Evolutionary conservation across 169 alveolate species (phyloP).

Genomic region (Plasmodium ovale): DNA sequence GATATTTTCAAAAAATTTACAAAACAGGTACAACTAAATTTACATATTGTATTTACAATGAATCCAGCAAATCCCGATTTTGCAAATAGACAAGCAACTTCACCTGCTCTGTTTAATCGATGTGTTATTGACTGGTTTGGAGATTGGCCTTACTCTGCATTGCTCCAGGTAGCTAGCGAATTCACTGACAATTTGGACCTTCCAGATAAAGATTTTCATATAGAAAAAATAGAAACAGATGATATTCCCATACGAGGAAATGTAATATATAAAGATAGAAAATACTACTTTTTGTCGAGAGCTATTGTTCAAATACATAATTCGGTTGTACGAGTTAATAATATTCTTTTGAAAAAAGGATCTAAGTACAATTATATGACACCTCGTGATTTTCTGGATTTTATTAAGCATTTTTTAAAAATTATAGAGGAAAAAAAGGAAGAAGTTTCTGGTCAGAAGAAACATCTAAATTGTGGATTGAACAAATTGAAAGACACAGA

Average conservation of each 20-base stretch:
- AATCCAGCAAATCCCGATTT: conserved; percentile 99
- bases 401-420: conserved; percentile 94
- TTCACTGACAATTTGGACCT: conserved; percentile 86
- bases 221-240: conserved; percentile 46
- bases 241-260: conserved; percentile 67
- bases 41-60: conserved; percentile 99
- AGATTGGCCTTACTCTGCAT: conserved; percentile 96
- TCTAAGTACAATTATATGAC: conserved; percentile 73
- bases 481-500: conserved; percentile 95
- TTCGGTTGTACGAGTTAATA: conserved; percentile 45
- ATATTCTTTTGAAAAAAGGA: conserved; percentile 68
- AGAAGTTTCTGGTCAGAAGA: conserved; percentile 94
- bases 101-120: conserved; percentile 98
- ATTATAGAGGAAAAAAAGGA: conserved; percentile 93
- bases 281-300: conserved; percentile 55
- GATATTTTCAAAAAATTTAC: conserved; percentile 96
- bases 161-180: conserved; percentile 95
- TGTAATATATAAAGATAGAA: conserved; percentile 38
- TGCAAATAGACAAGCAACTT: conserved; percentile 95
- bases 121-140: conserved; percentile 99
- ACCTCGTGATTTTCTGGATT: conserved; percentile 97
- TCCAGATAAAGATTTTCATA: conserved; percentile 69
- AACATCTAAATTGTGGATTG: conserved; percentile 95
- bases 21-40: conserved; percentile 94
- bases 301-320: conserved; percentile 74